These are phyloP conservation scores for Platanthera zijinensis DNA, from an alignment of 106 monocot species.

Conservation along the genomic window DNA sequence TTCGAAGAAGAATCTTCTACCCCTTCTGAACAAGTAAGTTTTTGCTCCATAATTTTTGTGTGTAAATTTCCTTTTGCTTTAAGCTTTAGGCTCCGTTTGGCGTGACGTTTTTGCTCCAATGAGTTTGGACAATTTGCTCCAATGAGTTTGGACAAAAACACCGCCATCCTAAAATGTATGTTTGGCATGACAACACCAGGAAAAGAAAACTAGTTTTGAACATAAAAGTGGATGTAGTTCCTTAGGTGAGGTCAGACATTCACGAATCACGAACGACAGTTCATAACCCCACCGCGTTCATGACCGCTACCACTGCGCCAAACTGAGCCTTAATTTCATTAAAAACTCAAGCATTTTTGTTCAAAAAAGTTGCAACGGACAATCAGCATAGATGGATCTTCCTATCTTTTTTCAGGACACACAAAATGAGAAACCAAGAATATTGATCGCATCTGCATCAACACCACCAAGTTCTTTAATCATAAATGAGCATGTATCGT, in stretches of 20 bases:
- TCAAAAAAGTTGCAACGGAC: not conserved
- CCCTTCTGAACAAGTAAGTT: slow-evolving; percentile 28
- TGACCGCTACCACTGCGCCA: no score
- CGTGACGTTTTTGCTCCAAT: no score
- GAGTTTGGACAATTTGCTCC: no score
- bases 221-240: no score
- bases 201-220: no score
- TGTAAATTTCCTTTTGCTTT: not conserved
- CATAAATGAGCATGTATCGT: slow-evolving; percentile 12
- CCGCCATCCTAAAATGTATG: no score
- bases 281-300: no score
- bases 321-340: not conserved
- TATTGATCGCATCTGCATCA: not conserved
- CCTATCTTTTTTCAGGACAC: slow-evolving; percentile 8
- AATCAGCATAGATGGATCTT: not conserved
- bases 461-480: slow-evolving; percentile 13
- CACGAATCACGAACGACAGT: no score
- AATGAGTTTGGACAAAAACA: no score
- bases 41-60: not conserved
- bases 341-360: not conserved
- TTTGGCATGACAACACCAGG: no score
- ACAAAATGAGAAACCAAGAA: slow-evolving; percentile 10
- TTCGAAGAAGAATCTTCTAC: slow-evolving; percentile 12
- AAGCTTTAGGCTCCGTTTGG: no score
- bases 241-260: no score